These are phyloP conservation scores for Coelastrella sp. DNA, from an alignment of 139 green algal genomes.

Conservation along the genomic window DNA sequence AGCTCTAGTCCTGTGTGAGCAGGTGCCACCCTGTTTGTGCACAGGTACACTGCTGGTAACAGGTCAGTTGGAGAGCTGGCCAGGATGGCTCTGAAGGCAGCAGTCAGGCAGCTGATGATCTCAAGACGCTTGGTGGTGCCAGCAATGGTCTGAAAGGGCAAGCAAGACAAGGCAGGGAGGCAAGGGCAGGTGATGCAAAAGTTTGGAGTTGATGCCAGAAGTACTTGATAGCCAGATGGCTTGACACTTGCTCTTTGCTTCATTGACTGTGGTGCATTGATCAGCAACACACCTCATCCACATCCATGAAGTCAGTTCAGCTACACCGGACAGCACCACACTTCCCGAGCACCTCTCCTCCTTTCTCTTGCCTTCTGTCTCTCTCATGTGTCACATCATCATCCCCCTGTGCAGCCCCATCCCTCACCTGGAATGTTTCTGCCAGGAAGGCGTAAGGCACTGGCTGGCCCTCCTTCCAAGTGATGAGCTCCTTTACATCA, in stretches of 20 bases:
- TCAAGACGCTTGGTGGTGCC: conserved; percentile 35
- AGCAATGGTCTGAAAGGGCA: conserved; percentile 20
- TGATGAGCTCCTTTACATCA: conserved; percentile 58
- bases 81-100: conserved; percentile 87
- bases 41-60: conserved; percentile 93
- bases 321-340: too few species aligned
- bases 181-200: neutral
- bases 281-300: too few species aligned
- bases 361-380: too few species aligned
- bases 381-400: too few species aligned
- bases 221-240: neutral
- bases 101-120: conserved; percentile 39
- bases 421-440: conserved; percentile 77
- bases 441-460: conserved; percentile 88
- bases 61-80: conserved; percentile 83
- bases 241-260: too few species aligned
- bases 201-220: neutral
- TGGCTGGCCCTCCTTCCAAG: conserved; percentile 71
- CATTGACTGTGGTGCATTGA: too few species aligned
- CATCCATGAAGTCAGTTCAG: too few species aligned
- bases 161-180: neutral
- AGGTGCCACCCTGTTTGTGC: conserved; percentile 89
- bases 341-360: too few species aligned
- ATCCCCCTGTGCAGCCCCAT: too few species aligned
- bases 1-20: conserved; percentile 95